phyloP scores from a whole-genome alignment of 345 rosid genomes.

The Excoecaria cochinchinensis region DNA sequence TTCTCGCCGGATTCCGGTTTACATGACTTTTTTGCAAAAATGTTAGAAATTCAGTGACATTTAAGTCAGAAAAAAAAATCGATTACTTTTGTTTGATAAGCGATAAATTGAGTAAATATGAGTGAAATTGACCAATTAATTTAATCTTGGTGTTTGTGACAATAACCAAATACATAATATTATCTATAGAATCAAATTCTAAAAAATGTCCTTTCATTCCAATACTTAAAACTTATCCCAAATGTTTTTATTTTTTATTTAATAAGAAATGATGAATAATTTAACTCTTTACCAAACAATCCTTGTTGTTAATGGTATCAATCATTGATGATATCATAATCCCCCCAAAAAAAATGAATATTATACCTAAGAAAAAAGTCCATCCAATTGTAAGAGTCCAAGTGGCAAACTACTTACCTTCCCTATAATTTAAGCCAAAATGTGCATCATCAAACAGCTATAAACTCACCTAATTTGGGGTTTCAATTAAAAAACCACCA shows the following conservation, averaged over 20 bases:
- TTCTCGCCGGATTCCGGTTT: too few relatives aligned
- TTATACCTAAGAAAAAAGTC: not conserved
- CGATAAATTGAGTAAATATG: too few relatives aligned
- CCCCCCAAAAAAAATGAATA: not conserved
- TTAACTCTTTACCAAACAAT: not conserved
- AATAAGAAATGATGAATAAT: not conserved
- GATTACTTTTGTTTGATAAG: too few relatives aligned
- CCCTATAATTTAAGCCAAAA: conserved; percentile 25
- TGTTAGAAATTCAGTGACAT: too few relatives aligned
- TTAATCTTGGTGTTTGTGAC: too few relatives aligned
- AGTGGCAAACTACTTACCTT: conserved; percentile 13
- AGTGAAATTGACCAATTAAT: too few relatives aligned
- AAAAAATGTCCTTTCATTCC: too few relatives aligned
- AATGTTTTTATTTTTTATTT: not conserved
- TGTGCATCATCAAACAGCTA: conserved; percentile 26
- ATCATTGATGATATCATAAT: not conserved
- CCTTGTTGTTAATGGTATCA: not conserved
- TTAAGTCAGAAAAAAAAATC: too few relatives aligned
- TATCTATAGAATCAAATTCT: too few relatives aligned
- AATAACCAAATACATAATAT: too few relatives aligned
- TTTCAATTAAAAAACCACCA: conserved; percentile 12
- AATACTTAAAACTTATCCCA: not conserved
- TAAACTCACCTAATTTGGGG: conserved; percentile 28
- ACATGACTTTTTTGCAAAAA: too few relatives aligned
- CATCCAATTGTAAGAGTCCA: conserved; percentile 1